Evolutionary conservation across 805 yeast genomes (phyloP).

Genomic region (Saccharomycopsis sp.): DNA sequence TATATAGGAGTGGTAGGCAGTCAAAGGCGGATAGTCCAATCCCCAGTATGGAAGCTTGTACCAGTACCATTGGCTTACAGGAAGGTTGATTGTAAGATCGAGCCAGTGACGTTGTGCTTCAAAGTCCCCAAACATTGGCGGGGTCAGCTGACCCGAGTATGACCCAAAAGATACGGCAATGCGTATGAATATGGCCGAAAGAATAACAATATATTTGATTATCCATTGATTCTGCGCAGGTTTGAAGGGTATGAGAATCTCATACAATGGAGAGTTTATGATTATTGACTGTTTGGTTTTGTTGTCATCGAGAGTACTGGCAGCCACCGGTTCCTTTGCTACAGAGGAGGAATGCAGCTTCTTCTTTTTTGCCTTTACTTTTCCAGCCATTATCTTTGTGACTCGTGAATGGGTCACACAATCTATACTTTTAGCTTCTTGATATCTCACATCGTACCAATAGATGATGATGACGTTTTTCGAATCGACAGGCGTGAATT

Average conservation of each 20-base stretch:
- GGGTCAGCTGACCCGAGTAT: constrained; percentile 62
- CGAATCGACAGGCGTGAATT: not conserved
- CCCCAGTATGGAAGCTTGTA: constrained; percentile 94
- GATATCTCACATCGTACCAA: too few relatives aligned
- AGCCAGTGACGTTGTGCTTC: constrained; percentile 99
- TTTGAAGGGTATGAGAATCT: constrained; percentile 69
- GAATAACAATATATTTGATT: constrained; percentile 66
- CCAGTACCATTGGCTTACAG: constrained; percentile 76
- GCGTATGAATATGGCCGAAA: constrained; percentile 69
- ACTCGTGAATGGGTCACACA: too few relatives aligned
- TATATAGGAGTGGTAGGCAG: constrained; percentile 86
- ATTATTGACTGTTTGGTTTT: constrained; percentile 6
- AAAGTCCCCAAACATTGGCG: constrained; percentile 91
- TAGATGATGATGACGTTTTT: not conserved
- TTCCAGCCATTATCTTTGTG: not conserved
- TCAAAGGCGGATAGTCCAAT: constrained; percentile 92
- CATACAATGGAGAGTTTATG: constrained; percentile 57
- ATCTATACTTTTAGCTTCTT: too few relatives aligned
- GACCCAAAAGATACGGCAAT: constrained; percentile 86
- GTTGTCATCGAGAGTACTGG: too few relatives aligned
- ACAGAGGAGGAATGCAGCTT: not conserved
- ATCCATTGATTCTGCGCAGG: constrained; percentile 88
- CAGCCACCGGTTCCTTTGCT: too few relatives aligned
- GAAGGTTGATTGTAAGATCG: constrained; percentile 77
- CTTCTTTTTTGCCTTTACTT: not conserved